phyloP scores from a whole-genome alignment of 768 basidiomycete genomes.

The Lentinus brumalis region DNA sequence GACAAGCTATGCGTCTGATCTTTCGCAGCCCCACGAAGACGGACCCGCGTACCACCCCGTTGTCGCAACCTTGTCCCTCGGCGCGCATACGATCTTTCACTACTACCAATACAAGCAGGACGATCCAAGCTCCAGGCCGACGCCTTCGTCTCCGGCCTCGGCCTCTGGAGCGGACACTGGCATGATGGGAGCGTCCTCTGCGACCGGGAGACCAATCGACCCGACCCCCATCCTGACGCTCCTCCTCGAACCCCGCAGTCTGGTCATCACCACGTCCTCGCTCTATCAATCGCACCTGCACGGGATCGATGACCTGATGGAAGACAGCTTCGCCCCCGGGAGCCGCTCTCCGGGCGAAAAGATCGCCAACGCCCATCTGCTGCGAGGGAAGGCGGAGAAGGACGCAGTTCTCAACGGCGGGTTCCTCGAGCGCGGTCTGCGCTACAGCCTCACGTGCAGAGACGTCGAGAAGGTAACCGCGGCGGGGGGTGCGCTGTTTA shows the following conservation, averaged over 20 bases:
- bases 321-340: slow-evolving; percentile 44
- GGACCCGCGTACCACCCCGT: slow-evolving; percentile 86
- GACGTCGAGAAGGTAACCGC: slow-evolving; percentile 67
- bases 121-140: slow-evolving; percentile 17
- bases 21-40: slow-evolving; percentile 83
- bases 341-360: slow-evolving; percentile 25
- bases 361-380: slow-evolving; percentile 60
- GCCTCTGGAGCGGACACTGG: slow-evolving; percentile 4
- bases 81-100: slow-evolving; percentile 81
- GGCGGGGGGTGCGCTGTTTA: slow-evolving; percentile 15
- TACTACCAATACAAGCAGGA: slow-evolving; percentile 65
- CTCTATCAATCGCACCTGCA: slow-evolving; percentile 79
- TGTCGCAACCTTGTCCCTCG: slow-evolving; percentile 88
- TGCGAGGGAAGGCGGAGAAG: slow-evolving; percentile 45
- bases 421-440: slow-evolving; percentile 52
- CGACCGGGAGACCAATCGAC: slow-evolving; percentile 57
- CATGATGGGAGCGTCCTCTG: slow-evolving; percentile 10
- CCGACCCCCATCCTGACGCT: slow-evolving; percentile 67
- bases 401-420: slow-evolving; percentile 50
- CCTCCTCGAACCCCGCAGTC: slow-evolving; percentile 83
- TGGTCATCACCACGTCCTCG: slow-evolving; percentile 69
- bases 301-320: slow-evolving; percentile 65
- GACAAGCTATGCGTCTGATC: not conserved
- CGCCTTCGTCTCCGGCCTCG: not conserved
- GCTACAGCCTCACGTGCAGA: slow-evolving; percentile 87